Evolutionary conservation across 257 asterid genomes (phyloP), one percentile per base, ranked within the genome.

Genomic region (Verbascum thapsus): DNA sequence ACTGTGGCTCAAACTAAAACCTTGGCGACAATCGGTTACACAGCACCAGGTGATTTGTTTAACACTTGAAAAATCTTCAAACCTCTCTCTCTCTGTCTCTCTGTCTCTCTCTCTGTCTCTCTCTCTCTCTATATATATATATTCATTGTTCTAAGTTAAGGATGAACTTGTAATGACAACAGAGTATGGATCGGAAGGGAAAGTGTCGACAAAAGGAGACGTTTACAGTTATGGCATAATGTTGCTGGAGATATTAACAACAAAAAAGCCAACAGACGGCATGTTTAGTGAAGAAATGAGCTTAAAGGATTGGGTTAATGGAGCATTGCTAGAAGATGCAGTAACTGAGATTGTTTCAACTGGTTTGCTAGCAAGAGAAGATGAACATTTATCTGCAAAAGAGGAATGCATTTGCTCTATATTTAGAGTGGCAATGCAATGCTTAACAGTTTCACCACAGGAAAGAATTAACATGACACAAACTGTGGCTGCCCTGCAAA

Each of bases 101-200:
- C n/a, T n/a, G n/a, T n/a, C n/a, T n/a, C n/a, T n/a, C n/a, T n/a
- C n/a, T n/a, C n/a, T n/a, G n/a, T n/a, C n/a, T n/a, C n/a, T n/a
- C n/a, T 9, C 20, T 10, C n/a, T 17, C 19, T 13, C 30, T 35
- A 18, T n/a, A n/a, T n/a, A n/a, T n/a, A n/a, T n/a, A n/a, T n/a
- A n/a, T n/a, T 44, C 8, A 16, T 30, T 8, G 20, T 18, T 40
- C 55, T 5, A 6, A 34, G 66, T 52, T n/a, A n/a, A n/a, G n/a
- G n/a, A n/a, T n/a, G n/a, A n/a, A n/a, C n/a, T n/a, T n/a, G n/a
- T n/a, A n/a, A n/a, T n/a, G n/a, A n/a, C n/a, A n/a, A n/a, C n/a
- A 70, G 83, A 78, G 47, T 78, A 70, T 59, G 83, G 80, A 19
- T 51, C 7, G 53, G 30, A 71, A 41, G 80, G 83, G 17, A 53